A percentile compares a stretch with the other conserved stretches of the same genome.
Evolutionary conservation across 352 stramenopile genomes (phyloP).

Genomic region (Globisporangium alternatum): DNA sequence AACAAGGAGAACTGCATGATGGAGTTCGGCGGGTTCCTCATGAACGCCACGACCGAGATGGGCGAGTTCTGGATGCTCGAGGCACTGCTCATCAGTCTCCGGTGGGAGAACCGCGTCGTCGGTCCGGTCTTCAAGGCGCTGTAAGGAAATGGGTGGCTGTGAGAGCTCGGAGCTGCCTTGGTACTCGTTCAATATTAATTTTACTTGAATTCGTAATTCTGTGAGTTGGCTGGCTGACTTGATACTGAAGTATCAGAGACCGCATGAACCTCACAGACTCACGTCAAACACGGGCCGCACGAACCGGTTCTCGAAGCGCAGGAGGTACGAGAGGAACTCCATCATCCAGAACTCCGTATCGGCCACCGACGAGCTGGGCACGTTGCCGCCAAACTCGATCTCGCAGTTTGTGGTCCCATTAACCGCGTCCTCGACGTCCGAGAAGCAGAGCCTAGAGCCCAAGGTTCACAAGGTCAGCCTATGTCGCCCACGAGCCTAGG

Average conservation of each 20-base stretch:
- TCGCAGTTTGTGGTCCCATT: slow-evolving; percentile 17
- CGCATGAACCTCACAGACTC: background rate
- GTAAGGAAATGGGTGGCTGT: background rate
- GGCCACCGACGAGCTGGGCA: slow-evolving; percentile 35
- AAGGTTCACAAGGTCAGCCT: background rate
- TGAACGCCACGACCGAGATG: slow-evolving; percentile 6
- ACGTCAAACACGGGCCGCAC: slow-evolving; percentile 30
- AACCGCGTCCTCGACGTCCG: slow-evolving; percentile 10
- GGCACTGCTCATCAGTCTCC: slow-evolving; percentile 18
- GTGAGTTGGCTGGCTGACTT: background rate
- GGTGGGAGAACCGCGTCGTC: slow-evolving; percentile 16
- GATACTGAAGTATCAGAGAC: background rate
- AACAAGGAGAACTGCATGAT: slow-evolving; percentile 11
- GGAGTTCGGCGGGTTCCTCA: slow-evolving; percentile 14
- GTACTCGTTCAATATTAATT: background rate
- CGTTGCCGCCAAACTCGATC: slow-evolving; percentile 51
- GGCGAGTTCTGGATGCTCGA: slow-evolving; percentile 22
- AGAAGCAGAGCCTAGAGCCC: slow-evolving; percentile 22
- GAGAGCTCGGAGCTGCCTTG: background rate
- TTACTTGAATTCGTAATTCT: background rate
- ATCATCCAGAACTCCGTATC: slow-evolving; percentile 46
- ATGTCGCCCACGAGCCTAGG: background rate
- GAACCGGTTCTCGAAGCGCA: slow-evolving; percentile 40
- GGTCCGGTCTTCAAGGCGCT: slow-evolving; percentile 12
- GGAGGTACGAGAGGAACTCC: slow-evolving; percentile 54